These are phyloP conservation scores for Plantago ovata DNA, from an alignment of 257 asterid species.

Conservation along the genomic window DNA sequence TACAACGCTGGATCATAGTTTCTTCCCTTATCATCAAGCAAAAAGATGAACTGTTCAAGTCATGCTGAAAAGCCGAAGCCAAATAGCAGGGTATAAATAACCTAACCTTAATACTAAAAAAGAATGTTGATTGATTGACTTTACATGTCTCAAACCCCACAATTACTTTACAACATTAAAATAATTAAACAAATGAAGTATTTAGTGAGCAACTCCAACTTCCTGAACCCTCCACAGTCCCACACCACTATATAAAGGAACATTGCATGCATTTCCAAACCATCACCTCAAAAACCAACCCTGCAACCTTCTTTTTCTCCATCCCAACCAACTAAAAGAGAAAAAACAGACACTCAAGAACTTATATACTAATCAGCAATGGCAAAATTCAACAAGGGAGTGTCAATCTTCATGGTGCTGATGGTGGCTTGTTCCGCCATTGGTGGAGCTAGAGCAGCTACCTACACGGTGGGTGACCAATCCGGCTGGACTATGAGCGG, in stretches of 20 bases:
- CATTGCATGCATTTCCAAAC: conserved; percentile 18
- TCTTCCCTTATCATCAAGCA: too few relatives aligned
- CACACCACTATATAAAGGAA: conserved; percentile 21
- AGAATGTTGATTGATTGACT: too few relatives aligned
- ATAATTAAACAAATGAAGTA: conserved; percentile 14
- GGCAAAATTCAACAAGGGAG: conserved; percentile 29
- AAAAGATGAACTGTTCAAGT: too few relatives aligned
- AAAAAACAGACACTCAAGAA: neutral
- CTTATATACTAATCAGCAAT: conserved; percentile 18
- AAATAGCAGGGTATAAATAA: too few relatives aligned
- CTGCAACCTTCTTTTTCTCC: neutral
- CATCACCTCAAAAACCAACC: conserved; percentile 12
- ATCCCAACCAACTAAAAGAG: neutral
- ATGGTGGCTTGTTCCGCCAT: conserved; percentile 25
- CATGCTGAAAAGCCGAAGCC: too few relatives aligned
- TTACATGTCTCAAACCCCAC: neutral
- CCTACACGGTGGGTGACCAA: conserved; percentile 65
- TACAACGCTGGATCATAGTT: too few relatives aligned
- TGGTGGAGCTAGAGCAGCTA: conserved; percentile 32
- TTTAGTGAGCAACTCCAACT: conserved; percentile 52
- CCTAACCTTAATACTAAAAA: too few relatives aligned
- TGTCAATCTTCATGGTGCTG: conserved; percentile 19
- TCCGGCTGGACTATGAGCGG: conserved; percentile 66
- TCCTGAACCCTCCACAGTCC: conserved; percentile 17
- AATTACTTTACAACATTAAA: conserved; percentile 11